Base-by-base conservation (phyloP, 495 filamentous ascomycete species). In the Xylaria cubensis region DNA sequence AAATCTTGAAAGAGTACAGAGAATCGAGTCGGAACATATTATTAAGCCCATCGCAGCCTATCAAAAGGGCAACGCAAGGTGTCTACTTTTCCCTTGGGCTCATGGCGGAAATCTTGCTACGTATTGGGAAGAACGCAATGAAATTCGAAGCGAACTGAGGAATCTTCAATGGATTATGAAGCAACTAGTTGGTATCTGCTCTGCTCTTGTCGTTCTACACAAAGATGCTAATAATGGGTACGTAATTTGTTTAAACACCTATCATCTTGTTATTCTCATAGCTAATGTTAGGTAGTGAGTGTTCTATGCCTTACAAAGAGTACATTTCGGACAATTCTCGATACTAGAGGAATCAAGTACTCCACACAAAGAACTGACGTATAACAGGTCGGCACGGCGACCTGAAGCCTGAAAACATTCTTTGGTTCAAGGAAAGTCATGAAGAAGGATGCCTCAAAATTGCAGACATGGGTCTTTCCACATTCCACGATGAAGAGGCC, bases 401-500 rank as follows among this genome's bases (percentile, higher is more conserved):
- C 44, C 26, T 80, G 12, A 81, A 80, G 55, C 78, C 78, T 2
- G 76, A 80, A 32, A 81, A 81, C 59, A 77, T 79, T 19, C 66
- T 79, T 6, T 73, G 64, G 21, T 70, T 73, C 9, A 26, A 24
- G 4, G 34, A 29, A 13, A 7, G 41, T 2, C 50, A 41, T 6
- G 50, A 70, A 24, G 19, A 69, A 13, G 72, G 72, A 21, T 39
- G 58, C 34, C 71, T 81, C 1, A 74, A 73, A 42, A 75, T 81
- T 26, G 67, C 77, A 19, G 80, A 81, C 56, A 56, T 79, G 42
- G 80, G 80, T 0, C 61, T 78, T 4, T 67, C 80, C 6, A 80
- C 72, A 58, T 44, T 53, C 10, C 80, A 81, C 63, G 55, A 65
- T 0, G 24, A 41, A 3, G 63, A 56, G 0, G 78, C 77, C 12